Base-by-base conservation (phyloP, 2,329 filamentous ascomycete genomes). In the Teratosphaeria viscida region DNA sequence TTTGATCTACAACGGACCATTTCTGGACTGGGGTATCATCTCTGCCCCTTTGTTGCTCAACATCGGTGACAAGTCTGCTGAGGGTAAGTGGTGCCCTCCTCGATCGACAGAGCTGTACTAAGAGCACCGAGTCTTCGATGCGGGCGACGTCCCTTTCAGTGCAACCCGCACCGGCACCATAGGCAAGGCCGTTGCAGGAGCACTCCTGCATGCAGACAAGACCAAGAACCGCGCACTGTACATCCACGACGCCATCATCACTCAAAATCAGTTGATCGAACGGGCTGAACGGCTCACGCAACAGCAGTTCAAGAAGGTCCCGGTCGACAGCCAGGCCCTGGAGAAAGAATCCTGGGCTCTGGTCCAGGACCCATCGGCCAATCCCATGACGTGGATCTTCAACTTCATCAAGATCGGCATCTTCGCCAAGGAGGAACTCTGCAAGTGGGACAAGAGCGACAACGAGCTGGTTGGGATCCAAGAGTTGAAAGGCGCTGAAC, bases 261-360 rank as follows among this genome's bases (percentile, higher is more conserved):
- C 71, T 27, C 71, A 74, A 62, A 74, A 74, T 39, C 58, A 68
- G 55, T 58, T 73, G 26, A 60, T 73, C 14, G 57, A 60, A 29
- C 16, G n/a, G 2, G 53, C 54, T 11, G 19, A 54, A 14, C 8
- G 14, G 3, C 16, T 32, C 26, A 3, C 53, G 1, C 8, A 35
- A 10, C n/a, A n/a, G 55, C 19, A 52, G 10, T 52, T 56, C 56
- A n/a, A 32, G 5, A 16, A 10, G 32, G 7, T 14, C n/a, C 12
- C 19, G 14, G 32, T 61, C 37, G 47, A 52, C 12, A 61, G 19
- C 14, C 27, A 23, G 11, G n/a, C 23, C 5, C 57, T 61, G 5
- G 56, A 59, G 34, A n/a, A 5, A 23, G 57, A 47, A 19, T 57
- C 58, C 2, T 60, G 58, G 58, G 12, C 3, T n/a, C 39, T 19